Conservation (phyloP, 2,329 filamentous ascomycete species). For the Calonectria pseudoreteaudii region DNA sequence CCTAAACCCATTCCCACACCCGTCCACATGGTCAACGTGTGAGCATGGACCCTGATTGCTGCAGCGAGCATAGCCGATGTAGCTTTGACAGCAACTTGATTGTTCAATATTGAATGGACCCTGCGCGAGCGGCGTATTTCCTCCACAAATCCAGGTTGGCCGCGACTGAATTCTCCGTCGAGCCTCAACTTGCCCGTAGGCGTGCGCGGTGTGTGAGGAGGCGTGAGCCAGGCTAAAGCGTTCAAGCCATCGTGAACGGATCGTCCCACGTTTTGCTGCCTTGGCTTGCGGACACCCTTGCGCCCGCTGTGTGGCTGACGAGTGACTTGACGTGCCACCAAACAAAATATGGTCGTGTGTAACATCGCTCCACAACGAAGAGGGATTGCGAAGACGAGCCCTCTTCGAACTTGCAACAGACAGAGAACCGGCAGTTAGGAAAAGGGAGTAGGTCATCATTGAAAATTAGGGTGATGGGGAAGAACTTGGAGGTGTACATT, state of each 20-base stretch:
- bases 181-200: background rate
- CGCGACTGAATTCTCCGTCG: constrained; percentile 42
- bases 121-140: background rate
- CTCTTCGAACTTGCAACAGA: background rate
- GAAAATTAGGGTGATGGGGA: no score
- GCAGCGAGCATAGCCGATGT: background rate
- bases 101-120: background rate
- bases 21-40: background rate
- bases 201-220: constrained; percentile 2
- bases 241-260: constrained; percentile 26
- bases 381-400: background rate
- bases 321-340: background rate
- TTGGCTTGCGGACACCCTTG: background rate
- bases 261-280: constrained; percentile 21
- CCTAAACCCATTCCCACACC: background rate
- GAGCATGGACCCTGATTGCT: background rate
- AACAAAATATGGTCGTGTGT: background rate
- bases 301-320: background rate
- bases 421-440: no score
- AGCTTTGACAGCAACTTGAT: background rate
- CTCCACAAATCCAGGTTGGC: constrained; percentile 17
- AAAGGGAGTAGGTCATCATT: no score
- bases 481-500: background rate
- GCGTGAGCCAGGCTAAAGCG: constrained; percentile 13
- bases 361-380: background rate